phyloP scores from a whole-genome alignment of 2,329 filamentous ascomycete genomes.

The Parasarocladium wereldwijsianum region DNA sequence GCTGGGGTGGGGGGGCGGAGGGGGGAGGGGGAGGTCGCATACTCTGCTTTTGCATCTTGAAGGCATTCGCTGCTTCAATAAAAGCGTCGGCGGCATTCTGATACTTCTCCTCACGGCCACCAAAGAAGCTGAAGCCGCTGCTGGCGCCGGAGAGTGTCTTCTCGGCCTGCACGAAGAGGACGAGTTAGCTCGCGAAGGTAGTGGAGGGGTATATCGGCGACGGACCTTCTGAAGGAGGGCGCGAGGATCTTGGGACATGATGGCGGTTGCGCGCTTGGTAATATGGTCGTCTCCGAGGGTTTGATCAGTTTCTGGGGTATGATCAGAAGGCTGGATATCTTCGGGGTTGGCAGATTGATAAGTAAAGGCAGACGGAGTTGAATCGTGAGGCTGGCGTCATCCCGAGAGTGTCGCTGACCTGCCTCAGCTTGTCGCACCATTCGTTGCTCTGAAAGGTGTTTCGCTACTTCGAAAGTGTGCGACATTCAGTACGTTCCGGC shows the following conservation, averaged over 20 bases:
- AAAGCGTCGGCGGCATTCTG: slow-evolving; percentile 81
- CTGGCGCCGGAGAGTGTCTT: slow-evolving; percentile 62
- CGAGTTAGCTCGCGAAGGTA: slow-evolving; percentile 6
- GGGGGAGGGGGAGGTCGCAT: slow-evolving; percentile 8
- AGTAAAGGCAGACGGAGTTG: too few relatives aligned
- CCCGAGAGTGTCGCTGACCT: too few relatives aligned
- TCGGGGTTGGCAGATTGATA: too few relatives aligned
- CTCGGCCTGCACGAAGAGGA: slow-evolving; percentile 51
- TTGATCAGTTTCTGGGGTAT: not conserved
- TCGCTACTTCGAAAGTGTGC: too few relatives aligned
- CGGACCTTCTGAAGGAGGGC: slow-evolving; percentile 64
- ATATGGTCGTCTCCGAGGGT: not conserved
- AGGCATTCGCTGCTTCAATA: slow-evolving; percentile 79
- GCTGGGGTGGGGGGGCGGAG: slow-evolving; percentile 1
- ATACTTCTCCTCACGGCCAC: slow-evolving; percentile 74
- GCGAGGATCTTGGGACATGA: slow-evolving; percentile 65
- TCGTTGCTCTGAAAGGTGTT: too few relatives aligned
- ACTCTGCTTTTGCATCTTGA: slow-evolving; percentile 78
- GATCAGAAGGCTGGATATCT: too few relatives aligned
- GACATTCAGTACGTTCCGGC: too few relatives aligned
- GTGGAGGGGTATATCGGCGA: slow-evolving; percentile 13
- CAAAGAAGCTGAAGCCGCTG: slow-evolving; percentile 80
- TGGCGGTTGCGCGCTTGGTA: too few relatives aligned
- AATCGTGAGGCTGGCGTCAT: too few relatives aligned
- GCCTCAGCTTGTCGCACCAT: too few relatives aligned